Evolutionary conservation across 805 yeast genomes (phyloP), one percentile per base, ranked within the genome.

Genomic region (Wickerhamiella occidentalis): DNA sequence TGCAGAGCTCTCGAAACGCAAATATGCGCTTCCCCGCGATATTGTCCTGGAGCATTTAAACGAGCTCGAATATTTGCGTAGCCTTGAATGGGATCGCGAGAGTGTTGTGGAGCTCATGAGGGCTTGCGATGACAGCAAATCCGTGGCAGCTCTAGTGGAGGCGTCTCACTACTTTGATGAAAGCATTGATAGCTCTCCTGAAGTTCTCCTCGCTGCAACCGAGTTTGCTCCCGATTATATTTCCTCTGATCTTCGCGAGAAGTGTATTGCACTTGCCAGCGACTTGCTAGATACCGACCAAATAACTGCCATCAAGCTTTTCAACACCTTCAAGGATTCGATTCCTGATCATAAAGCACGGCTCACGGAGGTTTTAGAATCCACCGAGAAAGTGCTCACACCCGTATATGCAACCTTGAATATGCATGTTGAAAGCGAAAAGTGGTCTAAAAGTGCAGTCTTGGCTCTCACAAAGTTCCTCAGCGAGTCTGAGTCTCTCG

Each of bases 271-370:
- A 3, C 23, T 83, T 90, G 40, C 73, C 78, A 51, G 76, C 66
- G 1, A 77, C 77, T 56, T 80, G 87, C 48, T 79, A 79, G 80
- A 81, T 80, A 5, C 69, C 62, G 7, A 77, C 76, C 95, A 95
- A 85, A 18, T 70, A 7, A 33, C 37, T 7, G 40, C 47, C 13
- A 30, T 44, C 29, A 13, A 22, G 11, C 18, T 44, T 5, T 44
- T 33, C 21, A 35, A 15, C 18, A 21, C 40, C 7, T 33, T 44
- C 19, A 21, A 30, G 30, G 47, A 33, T 3, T 6, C 40, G 2
- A 22, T 44, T 6, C n/a, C 26, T 11, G n/a, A n/a, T 7, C 8
- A 22, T 7, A 21, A 22, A 22, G 40, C 22, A 5, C 40, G n/a
- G n/a, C 30, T 35, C 21, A 8, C 12, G 17, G 21, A 40, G 6